A percentile compares a stretch with the other conserved stretches of the same genome.
phyloP scores from a whole-genome alignment of 2,329 filamentous ascomycete genomes.

The Ceratocystis harringtonii region DNA sequence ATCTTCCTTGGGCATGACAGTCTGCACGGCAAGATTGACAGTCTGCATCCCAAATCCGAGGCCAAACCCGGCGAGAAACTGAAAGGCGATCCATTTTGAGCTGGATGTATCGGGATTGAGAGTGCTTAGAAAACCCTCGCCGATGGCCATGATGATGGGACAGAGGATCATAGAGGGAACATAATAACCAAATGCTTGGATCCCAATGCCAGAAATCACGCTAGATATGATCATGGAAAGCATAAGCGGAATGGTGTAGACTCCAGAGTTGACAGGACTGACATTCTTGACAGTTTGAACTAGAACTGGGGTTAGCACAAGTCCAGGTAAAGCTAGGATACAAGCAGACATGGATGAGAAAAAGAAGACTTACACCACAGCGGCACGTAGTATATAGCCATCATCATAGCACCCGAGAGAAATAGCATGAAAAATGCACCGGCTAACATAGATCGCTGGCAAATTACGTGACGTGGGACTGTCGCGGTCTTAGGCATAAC shows the following conservation, averaged over 20 bases:
- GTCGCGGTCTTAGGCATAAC: constrained; percentile 41
- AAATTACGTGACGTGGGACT: constrained; percentile 39
- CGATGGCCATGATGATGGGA: constrained; percentile 35
- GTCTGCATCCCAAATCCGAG: constrained; percentile 45
- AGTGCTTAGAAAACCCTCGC: constrained; percentile 43
- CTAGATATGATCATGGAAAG: constrained; percentile 39
- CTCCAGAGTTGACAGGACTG: constrained; percentile 38
- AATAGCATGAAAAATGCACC: constrained; percentile 34
- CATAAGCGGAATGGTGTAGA: constrained; percentile 42
- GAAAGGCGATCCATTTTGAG: constrained; percentile 42
- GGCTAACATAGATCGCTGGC: constrained; percentile 38
- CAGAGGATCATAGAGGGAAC: constrained; percentile 40
- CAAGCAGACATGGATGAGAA: background rate
- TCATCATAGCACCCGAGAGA: constrained; percentile 36
- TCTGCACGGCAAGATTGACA: constrained; percentile 40
- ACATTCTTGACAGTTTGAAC: constrained; percentile 42
- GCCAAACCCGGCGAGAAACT: constrained; percentile 44
- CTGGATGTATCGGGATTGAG: constrained; percentile 33
- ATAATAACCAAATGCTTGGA: constrained; percentile 44
- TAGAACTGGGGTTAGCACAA: constrained; percentile 19
- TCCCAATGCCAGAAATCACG: constrained; percentile 33
- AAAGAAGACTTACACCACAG: constrained; percentile 37
- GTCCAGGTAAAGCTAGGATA: constrained; percentile 15
- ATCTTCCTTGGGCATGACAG: constrained; percentile 36
- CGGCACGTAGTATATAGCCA: constrained; percentile 39